Base-by-base conservation (phyloP, 768 basidiomycete genomes). In the Heimioporus sp. region DNA sequence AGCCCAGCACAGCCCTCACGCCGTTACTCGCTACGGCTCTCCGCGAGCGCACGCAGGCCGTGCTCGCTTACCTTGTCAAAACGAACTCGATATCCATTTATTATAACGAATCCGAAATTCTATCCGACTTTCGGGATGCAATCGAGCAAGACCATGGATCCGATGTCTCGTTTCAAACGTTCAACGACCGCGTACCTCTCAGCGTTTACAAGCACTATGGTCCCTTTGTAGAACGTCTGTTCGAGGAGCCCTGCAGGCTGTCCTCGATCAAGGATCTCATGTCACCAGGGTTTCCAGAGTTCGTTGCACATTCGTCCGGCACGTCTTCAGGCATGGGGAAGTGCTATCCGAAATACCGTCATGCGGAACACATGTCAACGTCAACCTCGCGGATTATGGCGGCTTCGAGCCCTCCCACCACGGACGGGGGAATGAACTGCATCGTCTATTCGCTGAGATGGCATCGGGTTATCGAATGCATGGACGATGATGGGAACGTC, bases 41-140 rank as follows among this genome's bases (percentile, higher is more conserved):
- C 32, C 55, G 48, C 10, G 42, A 65, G 35, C 60, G 53, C 46
- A 59, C 63, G 34, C 57, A 54, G 40, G 46, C 53, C 34, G 54
- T 62, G 50, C 63, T 65, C 28, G 57, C 58, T 11, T 57, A 65
- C 28, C 58, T 65, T 46, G 56, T 57, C 45, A 45, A 56, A 21
- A 54, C 57, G 10, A 65, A 65, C 34, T 54, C 60, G 5, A 37
- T 40, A 30, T 24, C 63, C 5, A 49, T 48, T 0, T 62, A 50
- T 44, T 65, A 60, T 17, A 53, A 56, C 16, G 48, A 59, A 37
- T 49, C 60, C n/a, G 36, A 43, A 1, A 24, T 50, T 20, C 55
- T 65, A 21, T 47, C 57, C n/a, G 31, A 45, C 31, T 54, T 62
- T 32, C 60, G 63, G 1, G 36, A 31, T 10, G 46, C 48, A 2